Conservation (phyloP, 257 asterid species). For the Ajuga chamaepitys region DNA sequence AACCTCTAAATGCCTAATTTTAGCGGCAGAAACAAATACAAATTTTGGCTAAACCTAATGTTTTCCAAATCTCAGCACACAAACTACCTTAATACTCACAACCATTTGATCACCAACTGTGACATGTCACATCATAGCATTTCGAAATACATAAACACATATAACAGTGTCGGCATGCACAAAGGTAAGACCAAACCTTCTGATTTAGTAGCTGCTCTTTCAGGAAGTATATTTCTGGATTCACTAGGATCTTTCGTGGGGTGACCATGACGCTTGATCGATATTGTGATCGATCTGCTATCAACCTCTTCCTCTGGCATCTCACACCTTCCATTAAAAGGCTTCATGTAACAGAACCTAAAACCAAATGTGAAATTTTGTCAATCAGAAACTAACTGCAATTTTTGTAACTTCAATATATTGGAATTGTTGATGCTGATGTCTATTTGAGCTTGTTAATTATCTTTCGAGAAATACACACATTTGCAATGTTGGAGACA, state of each 20-base stretch:
- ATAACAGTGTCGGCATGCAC: too few relatives aligned
- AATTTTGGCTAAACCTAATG: neutral
- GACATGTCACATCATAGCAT: neutral
- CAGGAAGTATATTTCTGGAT: conserved; percentile 8
- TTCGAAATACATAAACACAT: neutral
- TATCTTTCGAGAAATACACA: neutral
- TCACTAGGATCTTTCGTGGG: conserved; percentile 13
- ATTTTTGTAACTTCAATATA: neutral
- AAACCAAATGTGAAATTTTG: conserved; percentile 8
- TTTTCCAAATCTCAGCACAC: neutral
- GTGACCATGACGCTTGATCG: conserved; percentile 36
- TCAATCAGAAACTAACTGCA: neutral
- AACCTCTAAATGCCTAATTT: neutral
- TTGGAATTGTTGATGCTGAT: neutral
- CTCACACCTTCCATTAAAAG: conserved; percentile 53
- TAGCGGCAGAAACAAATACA: neutral
- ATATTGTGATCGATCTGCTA: conserved; percentile 48
- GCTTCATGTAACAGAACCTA: conserved; percentile 80
- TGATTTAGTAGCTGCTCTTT: neutral
- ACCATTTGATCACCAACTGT: neutral
- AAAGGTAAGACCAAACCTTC: conserved; percentile 9
- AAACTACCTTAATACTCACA: neutral
- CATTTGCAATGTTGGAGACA: neutral
- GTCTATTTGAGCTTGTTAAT: neutral
- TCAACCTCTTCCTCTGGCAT: conserved; percentile 48